A percentile compares a stretch with the other conserved stretches of the same genome.
phyloP scores from a whole-genome alignment of 2,329 filamentous ascomycete genomes.

The Aspergillus sojae region DNA sequence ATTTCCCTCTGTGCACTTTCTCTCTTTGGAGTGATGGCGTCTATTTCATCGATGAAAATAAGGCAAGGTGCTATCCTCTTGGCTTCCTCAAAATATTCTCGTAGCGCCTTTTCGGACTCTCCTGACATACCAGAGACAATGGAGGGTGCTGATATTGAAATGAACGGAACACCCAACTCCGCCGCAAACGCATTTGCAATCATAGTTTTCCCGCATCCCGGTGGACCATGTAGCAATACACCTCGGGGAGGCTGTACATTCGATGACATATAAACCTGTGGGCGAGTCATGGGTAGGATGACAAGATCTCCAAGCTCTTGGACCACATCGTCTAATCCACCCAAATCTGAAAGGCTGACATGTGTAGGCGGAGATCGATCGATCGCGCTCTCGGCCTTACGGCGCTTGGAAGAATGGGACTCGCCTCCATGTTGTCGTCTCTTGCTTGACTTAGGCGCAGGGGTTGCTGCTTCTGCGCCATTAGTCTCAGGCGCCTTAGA shows the following conservation, averaged over 20 bases:
- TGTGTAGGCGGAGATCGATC: slow-evolving; percentile 68
- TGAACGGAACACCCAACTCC: slow-evolving; percentile 73
- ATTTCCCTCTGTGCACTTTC: slow-evolving; percentile 84
- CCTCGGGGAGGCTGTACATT: slow-evolving; percentile 72
- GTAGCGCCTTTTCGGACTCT: slow-evolving; percentile 83
- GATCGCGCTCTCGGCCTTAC: slow-evolving; percentile 60
- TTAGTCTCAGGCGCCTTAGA: slow-evolving; percentile 33
- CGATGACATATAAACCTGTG: slow-evolving; percentile 66
- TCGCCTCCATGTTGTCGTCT: slow-evolving; percentile 67
- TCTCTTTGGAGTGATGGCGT: slow-evolving; percentile 84
- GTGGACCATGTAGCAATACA: slow-evolving; percentile 78
- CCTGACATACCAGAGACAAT: slow-evolving; percentile 86
- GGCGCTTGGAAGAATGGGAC: slow-evolving; percentile 63
- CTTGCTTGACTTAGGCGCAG: slow-evolving; percentile 47
- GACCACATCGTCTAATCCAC: slow-evolving; percentile 74
- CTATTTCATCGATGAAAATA: slow-evolving; percentile 89
- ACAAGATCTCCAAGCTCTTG: slow-evolving; percentile 70
- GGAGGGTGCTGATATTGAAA: slow-evolving; percentile 78
- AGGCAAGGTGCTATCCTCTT: slow-evolving; percentile 83
- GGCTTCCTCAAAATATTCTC: slow-evolving; percentile 85
- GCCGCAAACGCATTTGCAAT: slow-evolving; percentile 79
- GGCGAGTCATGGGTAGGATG: slow-evolving; percentile 70
- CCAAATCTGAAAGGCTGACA: slow-evolving; percentile 70
- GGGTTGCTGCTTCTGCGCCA: slow-evolving; percentile 26
- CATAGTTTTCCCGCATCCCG: slow-evolving; percentile 84